Percentiles rank a stretch among this genome's conserved stretches.
Conservation (phyloP, 192 early-diverging fungal species). For the Linnemannia hyalina region DNA sequence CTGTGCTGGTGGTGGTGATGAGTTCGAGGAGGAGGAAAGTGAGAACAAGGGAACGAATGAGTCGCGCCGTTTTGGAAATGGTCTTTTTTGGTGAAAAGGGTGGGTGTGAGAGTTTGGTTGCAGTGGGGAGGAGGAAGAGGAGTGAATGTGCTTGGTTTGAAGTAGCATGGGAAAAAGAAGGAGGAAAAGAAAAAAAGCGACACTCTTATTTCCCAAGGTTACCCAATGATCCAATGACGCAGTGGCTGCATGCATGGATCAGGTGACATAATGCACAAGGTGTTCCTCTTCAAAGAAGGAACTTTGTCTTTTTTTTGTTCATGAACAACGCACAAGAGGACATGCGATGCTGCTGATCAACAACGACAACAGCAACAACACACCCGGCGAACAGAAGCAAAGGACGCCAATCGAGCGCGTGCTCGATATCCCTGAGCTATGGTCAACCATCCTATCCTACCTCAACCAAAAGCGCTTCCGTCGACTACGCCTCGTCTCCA, state of each 20-base stretch:
- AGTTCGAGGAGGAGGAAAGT: not conserved
- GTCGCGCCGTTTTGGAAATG: constrained; percentile 6
- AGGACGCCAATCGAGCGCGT: constrained; percentile 5
- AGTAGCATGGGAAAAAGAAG: too few relatives aligned
- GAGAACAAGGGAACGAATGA: not conserved
- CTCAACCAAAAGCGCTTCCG: constrained; percentile 16
- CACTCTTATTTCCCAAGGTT: not conserved
- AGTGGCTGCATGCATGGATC: not conserved
- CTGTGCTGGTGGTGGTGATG: not conserved
- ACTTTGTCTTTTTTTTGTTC: not conserved
- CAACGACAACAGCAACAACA: too few relatives aligned
- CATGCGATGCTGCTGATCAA: too few relatives aligned
- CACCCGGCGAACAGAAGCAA: not conserved
- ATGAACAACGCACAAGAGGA: too few relatives aligned
- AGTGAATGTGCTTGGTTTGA: too few relatives aligned
- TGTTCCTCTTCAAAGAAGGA: too few relatives aligned
- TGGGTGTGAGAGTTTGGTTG: not conserved
- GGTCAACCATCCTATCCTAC: constrained; percentile 8
- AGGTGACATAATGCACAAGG: not conserved
- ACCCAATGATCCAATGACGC: not conserved
- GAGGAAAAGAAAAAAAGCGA: not conserved
- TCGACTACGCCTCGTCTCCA: constrained; percentile 38
- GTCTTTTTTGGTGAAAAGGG: not conserved
- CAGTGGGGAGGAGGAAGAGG: too few relatives aligned
- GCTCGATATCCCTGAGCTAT: constrained; percentile 30